A percentile compares a stretch with the other conserved stretches of the same genome.
Conservation (phyloP, 805 yeast genomes). For the Sporopachydermia quercuum region DNA sequence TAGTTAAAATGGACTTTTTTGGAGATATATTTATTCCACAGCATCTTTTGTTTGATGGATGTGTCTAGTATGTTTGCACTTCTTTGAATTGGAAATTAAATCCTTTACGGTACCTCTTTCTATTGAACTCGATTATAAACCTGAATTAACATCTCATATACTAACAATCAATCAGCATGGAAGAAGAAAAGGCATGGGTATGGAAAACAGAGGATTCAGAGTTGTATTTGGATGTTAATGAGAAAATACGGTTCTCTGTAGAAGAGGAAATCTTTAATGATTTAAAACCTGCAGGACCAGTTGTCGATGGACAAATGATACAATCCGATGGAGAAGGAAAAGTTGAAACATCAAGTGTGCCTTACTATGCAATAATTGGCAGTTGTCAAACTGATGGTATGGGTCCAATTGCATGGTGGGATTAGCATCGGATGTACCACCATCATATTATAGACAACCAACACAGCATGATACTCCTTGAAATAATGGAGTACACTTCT, state of each 20-base stretch:
- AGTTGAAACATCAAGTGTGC: slow-evolving; percentile 28
- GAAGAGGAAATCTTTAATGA: slow-evolving; percentile 81
- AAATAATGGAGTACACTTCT: no score
- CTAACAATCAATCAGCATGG: slow-evolving; percentile 13
- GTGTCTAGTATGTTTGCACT: slow-evolving; percentile 32
- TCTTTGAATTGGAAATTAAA: no score
- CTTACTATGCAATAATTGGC: slow-evolving; percentile 76
- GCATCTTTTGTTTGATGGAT: slow-evolving; percentile 62
- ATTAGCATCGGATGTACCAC: no score
- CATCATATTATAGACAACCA: no score
- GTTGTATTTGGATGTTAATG: slow-evolving; percentile 77
- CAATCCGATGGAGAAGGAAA: slow-evolving; percentile 10
- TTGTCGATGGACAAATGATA: slow-evolving; percentile 16
- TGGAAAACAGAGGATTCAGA: slow-evolving; percentile 70
- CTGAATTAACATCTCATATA: no score
- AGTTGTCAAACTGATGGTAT: slow-evolving; percentile 93
- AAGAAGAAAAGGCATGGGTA: slow-evolving; percentile 87
- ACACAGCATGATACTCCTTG: no score
- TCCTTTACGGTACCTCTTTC: background rate
- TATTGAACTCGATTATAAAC: no score
- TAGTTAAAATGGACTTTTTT: slow-evolving; percentile 66
- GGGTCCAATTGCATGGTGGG: slow-evolving; percentile 98
- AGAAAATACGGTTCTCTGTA: slow-evolving; percentile 78
- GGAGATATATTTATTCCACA: slow-evolving; percentile 87
- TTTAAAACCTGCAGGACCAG: slow-evolving; percentile 64